Evolutionary conservation across 257 asterid species (phyloP).

Genomic region (Osmanthus fragrans): DNA sequence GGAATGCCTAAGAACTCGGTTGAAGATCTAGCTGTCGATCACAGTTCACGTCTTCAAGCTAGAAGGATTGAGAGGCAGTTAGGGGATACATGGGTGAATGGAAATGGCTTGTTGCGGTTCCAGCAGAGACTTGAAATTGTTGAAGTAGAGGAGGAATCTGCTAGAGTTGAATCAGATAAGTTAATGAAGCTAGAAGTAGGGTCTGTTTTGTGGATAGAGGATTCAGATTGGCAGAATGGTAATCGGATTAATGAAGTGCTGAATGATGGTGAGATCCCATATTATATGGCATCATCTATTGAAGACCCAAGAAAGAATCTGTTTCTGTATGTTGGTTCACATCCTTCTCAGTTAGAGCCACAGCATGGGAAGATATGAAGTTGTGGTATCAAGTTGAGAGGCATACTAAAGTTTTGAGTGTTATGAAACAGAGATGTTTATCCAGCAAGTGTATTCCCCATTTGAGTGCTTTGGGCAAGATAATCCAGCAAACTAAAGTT

Average conservation of each 20-base stretch:
- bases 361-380: constrained; percentile 96
- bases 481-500: constrained; percentile 39
- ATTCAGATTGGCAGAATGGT: constrained; percentile 63
- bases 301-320: constrained; percentile 55
- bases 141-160: constrained; percentile 77
- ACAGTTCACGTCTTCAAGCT: constrained; percentile 80
- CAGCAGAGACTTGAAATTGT: constrained; percentile 93
- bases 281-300: constrained; percentile 64
- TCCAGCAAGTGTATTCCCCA: constrained; percentile 85
- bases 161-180: constrained; percentile 54
- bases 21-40: constrained; percentile 98
- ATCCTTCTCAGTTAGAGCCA: constrained; percentile 90
- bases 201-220: constrained; percentile 68
- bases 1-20: constrained; percentile 71
- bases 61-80: constrained; percentile 85
- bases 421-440: constrained; percentile 86
- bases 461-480: constrained; percentile 74
- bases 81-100: constrained; percentile 57
- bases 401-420: constrained; percentile 82
- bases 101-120: constrained; percentile 63
- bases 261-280: constrained; percentile 68
- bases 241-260: constrained; percentile 61
- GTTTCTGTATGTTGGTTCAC: constrained; percentile 82
- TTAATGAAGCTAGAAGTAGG: constrained; percentile 73
- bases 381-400: constrained; percentile 96